Conservation (phyloP, 306 rosid species). For the Nissolia schottii region DNA sequence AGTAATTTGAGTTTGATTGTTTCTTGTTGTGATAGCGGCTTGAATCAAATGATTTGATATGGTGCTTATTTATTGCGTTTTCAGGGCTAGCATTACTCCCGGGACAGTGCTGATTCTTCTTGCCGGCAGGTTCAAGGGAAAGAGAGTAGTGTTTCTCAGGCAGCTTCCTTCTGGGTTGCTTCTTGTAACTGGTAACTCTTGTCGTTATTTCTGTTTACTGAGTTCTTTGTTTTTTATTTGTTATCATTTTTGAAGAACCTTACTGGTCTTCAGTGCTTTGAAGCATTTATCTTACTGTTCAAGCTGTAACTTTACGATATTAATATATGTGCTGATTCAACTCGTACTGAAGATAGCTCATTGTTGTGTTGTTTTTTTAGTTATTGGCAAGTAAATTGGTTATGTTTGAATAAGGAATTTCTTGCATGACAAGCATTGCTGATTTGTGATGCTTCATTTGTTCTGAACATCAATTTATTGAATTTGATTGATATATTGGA, state of each 20-base stretch:
- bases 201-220: not conserved
- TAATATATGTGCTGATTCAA: not conserved
- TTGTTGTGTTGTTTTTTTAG: not conserved
- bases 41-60: not conserved
- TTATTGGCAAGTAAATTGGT: not conserved
- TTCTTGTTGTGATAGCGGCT: not conserved
- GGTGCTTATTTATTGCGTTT: not conserved
- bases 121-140: constrained; percentile 69
- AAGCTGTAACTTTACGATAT: not conserved
- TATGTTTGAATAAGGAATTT: not conserved
- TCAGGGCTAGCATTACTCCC: constrained; percentile 56
- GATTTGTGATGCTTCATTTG: not conserved
- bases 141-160: constrained; percentile 58
- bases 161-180: constrained; percentile 69
- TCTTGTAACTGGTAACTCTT: constrained; percentile 51
- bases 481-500: not conserved
- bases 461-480: not conserved
- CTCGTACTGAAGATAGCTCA: not conserved
- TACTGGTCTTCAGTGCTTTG: not conserved
- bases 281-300: not conserved
- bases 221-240: not conserved
- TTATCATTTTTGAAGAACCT: not conserved
- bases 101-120: constrained; percentile 63
- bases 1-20: not conserved
- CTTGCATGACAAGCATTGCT: not conserved